Conservation (phyloP, 305 asterid species). For the Rubia peregrina region DNA sequence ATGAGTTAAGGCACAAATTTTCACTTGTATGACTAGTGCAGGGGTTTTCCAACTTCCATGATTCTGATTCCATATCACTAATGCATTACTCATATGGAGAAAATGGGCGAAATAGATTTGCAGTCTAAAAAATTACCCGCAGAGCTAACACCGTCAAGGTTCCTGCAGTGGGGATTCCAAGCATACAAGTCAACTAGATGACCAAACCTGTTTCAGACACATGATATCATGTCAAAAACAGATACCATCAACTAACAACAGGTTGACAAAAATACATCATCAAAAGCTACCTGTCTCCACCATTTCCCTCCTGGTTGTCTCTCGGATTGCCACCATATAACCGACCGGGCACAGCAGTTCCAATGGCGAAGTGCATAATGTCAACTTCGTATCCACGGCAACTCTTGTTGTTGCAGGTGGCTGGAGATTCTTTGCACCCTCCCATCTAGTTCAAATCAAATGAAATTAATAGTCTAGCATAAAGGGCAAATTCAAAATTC, state of each 20-base stretch:
- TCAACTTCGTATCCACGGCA: slow-evolving; percentile 76
- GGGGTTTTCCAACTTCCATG: background rate
- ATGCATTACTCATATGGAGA: slow-evolving; percentile 9
- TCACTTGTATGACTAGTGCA: background rate
- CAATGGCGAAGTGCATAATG: slow-evolving; percentile 79
- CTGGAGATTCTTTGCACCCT: slow-evolving; percentile 65
- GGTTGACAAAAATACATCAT: background rate
- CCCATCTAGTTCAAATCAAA: slow-evolving; percentile 55
- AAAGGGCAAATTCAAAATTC: background rate
- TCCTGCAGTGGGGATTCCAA: slow-evolving; percentile 72
- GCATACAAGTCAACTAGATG: slow-evolving; percentile 63
- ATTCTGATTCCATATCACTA: background rate
- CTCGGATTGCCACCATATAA: slow-evolving; percentile 53
- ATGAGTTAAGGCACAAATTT: background rate
- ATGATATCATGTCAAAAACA: background rate
- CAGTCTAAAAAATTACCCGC: slow-evolving; percentile 38
- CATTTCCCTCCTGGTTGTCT: slow-evolving; percentile 36
- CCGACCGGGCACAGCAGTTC: slow-evolving; percentile 80
- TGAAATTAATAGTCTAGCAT: slow-evolving; percentile 18
- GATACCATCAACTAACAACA: background rate
- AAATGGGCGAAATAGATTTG: background rate
- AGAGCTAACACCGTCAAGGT: slow-evolving; percentile 44
- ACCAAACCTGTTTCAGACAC: slow-evolving; percentile 40
- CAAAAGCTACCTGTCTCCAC: slow-evolving; percentile 43
- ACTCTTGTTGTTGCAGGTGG: slow-evolving; percentile 49